Evolutionary conservation across 2,329 filamentous ascomycete species (phyloP), one percentile per base, ranked within the genome.

Genomic region (Arthrocladium fulminans): DNA sequence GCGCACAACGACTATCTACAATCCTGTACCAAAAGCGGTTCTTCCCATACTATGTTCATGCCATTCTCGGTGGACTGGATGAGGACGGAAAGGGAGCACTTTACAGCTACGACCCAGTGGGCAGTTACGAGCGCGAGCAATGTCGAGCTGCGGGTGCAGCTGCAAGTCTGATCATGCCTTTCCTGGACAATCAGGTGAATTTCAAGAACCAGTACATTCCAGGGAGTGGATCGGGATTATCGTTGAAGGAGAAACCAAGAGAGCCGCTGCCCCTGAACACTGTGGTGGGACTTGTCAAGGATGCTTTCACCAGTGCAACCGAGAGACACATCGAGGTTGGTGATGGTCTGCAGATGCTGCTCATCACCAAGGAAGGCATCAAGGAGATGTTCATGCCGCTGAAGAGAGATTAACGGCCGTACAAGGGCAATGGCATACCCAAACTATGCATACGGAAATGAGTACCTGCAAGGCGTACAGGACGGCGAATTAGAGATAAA

Each of bases 311-410:
- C 54, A 94, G 90, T 67, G 92, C 94, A 3, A 90, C 95, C 27
- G 92, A 98, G 78, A 85, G 92, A 70, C 92, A 98, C 73, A 98
- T 98, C 60, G 92, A 98, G 75, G 94, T 98, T 54, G 92, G 92
- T 67, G 92, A 98, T 72, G 84, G 85, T 44, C 71, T 98, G 66
- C 92, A 98, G 76, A 89, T 96, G 80, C 77, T 98, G 76, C 81
- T 94, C 59, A 88, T 97, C 62, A 95, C 88, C 42, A 80, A 77
- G 67, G 75, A 88, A 46, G 92, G 92, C 9, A 88, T 97, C 62
- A 79, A 94, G 72, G 92, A 98, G 76, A 78, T 80, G 45, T 84
- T 84, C 62, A 71, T 83, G 59, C 83, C 86, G 23, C 72, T 98
- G 73, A 98, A 98, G 86, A 82, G 82, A 73, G 88, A 95, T 69